These are phyloP conservation scores for Strobilomyces dryophilus DNA, from an alignment of 768 basidiomycete genomes.

Conservation along the genomic window DNA sequence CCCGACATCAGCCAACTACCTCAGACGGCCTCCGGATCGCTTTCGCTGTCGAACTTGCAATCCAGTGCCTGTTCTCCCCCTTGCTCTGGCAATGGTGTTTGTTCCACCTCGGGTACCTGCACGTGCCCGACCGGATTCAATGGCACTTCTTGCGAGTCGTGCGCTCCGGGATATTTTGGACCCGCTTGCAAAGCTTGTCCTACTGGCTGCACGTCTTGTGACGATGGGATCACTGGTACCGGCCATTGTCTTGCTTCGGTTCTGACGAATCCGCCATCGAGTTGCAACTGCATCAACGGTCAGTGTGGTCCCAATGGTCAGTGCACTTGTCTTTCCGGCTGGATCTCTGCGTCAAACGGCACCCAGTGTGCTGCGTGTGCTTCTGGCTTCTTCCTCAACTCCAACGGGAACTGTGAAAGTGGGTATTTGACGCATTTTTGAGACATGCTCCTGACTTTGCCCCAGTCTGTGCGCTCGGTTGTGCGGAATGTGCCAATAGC, in stretches of 20 bases:
- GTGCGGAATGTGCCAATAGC: constrained; percentile 60
- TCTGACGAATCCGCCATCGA: constrained; percentile 50
- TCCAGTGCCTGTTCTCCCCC: constrained; percentile 71
- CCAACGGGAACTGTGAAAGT: constrained; percentile 73
- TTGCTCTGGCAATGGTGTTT: constrained; percentile 71
- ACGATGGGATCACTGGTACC: constrained; percentile 74
- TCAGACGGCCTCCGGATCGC: constrained; percentile 38
- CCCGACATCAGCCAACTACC: constrained; percentile 74
- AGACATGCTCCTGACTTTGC: background rate
- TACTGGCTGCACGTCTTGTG: constrained; percentile 62
- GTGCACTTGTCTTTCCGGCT: constrained; percentile 76
- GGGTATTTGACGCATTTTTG: constrained; percentile 10
- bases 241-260: constrained; percentile 62
- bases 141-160: constrained; percentile 77
- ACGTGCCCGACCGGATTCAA: constrained; percentile 70
- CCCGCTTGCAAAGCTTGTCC: constrained; percentile 68
- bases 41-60: constrained; percentile 68
- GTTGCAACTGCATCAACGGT: constrained; percentile 83
- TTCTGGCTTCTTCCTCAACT: constrained; percentile 68
- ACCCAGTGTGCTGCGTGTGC: constrained; percentile 75
- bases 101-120: constrained; percentile 67
- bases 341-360: constrained; percentile 65
- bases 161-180: constrained; percentile 73
- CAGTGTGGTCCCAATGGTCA: constrained; percentile 63
- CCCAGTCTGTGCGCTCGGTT: constrained; percentile 70